Evolutionary conservation across 2,329 filamentous ascomycete genomes (phyloP).

Genomic region (Colletotrichum sp.): DNA sequence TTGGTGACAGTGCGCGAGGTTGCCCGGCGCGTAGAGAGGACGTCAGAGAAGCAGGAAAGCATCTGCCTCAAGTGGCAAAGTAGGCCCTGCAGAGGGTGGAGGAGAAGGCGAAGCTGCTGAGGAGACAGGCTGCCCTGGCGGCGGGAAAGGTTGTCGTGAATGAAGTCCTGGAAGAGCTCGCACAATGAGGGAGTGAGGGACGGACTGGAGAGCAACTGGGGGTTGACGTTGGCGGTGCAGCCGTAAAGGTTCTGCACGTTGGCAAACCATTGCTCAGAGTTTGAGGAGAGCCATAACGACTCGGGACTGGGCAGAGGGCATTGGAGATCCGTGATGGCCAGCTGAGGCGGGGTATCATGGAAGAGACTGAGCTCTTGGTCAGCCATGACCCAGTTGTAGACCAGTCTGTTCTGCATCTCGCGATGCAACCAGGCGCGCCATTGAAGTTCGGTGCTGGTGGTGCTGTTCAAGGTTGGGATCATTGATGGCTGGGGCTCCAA

Average conservation of each 20-base stretch:
- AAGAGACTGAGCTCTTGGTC: conserved; percentile 75
- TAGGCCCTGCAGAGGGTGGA: conserved; percentile 71
- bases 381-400: conserved; percentile 79
- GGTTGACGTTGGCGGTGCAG: conserved; percentile 51
- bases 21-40: conserved; percentile 45
- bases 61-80: conserved; percentile 70
- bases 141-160: conserved; percentile 65
- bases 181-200: conserved; percentile 63
- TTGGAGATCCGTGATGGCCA: conserved; percentile 69
- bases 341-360: conserved; percentile 65
- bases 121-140: conserved; percentile 50
- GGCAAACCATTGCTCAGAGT: conserved; percentile 63
- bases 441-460: conserved; percentile 50
- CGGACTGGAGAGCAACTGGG: conserved; percentile 55
- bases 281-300: conserved; percentile 65
- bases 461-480: conserved; percentile 47
- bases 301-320: conserved; percentile 69
- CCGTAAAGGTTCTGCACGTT: conserved; percentile 65
- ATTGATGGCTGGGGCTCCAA: conserved; percentile 57
- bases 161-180: conserved; percentile 71
- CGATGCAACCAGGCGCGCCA: conserved; percentile 71
- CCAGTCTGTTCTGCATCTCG: conserved; percentile 69
- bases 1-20: conserved; percentile 57
- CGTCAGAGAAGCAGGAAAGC: conserved; percentile 68
- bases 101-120: conserved; percentile 67